A percentile compares a stretch with the other conserved stretches of the same genome.
phyloP scores from a whole-genome alignment of 257 asterid species.

The Plantago ovata region DNA sequence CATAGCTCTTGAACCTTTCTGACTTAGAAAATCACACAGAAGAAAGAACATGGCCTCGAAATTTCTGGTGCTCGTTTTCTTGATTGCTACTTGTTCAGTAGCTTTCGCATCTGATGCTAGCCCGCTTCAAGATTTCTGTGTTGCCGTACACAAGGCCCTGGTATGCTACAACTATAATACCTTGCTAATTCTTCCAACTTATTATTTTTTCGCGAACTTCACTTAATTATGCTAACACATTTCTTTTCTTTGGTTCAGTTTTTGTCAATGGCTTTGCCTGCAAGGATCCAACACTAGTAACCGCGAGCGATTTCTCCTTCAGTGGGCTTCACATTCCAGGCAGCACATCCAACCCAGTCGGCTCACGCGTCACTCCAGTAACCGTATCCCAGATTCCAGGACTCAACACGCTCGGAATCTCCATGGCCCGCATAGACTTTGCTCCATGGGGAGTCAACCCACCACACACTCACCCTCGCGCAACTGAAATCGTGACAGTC shows the following conservation, averaged over 20 bases:
- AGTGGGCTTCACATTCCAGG: not conserved
- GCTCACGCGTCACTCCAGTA: not conserved
- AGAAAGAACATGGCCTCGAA: not conserved
- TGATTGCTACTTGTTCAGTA: not conserved
- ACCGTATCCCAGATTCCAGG: not conserved
- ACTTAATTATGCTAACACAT: no score
- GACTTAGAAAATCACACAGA: no score
- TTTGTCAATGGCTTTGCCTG: not conserved
- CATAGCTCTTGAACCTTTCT: no score
- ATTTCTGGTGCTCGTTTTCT: not conserved
- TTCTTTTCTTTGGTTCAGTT: constrained; percentile 7
- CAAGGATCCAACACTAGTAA: not conserved
- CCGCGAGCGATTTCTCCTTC: not conserved
- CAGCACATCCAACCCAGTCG: not conserved
- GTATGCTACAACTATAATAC: not conserved
- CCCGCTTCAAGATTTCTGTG: constrained; percentile 13
- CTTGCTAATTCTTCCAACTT: no score
- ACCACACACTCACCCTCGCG: not conserved
- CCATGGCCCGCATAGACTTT: not conserved
- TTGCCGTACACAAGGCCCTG: constrained; percentile 6
- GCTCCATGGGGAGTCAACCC: constrained; percentile 1
- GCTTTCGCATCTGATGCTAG: constrained; percentile 10
- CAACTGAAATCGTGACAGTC: not conserved
- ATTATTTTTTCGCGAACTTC: no score
- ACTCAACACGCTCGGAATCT: not conserved